These are phyloP conservation scores for Exophiala xenobiotica DNA, from an alignment of 2,329 filamentous ascomycete species.

Conservation along the genomic window DNA sequence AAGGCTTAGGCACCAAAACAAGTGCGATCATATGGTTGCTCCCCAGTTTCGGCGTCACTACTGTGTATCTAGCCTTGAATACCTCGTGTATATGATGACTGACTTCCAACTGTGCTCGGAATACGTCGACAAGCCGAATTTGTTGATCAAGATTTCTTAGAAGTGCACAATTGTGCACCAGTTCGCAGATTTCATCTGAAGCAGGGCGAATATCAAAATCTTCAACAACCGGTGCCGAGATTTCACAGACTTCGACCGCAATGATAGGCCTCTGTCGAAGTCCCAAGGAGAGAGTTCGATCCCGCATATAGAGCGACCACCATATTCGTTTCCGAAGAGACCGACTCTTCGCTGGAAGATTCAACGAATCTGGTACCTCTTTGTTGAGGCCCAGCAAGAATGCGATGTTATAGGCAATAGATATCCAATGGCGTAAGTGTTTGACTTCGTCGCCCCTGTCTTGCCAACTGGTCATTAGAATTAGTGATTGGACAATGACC, in stretches of 20 bases:
- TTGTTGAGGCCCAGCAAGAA: slow-evolving; percentile 94
- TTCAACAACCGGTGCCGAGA: slow-evolving; percentile 35
- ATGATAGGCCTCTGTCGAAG: slow-evolving; percentile 90
- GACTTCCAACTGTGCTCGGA: slow-evolving; percentile 8
- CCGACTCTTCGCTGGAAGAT: slow-evolving; percentile 69
- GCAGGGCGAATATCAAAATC: slow-evolving; percentile 16
- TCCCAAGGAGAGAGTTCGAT: slow-evolving; percentile 83
- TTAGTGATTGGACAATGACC: slow-evolving; percentile 78
- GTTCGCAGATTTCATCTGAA: slow-evolving; percentile 60
- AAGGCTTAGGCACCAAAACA: slow-evolving; percentile 1
- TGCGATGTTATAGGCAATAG: slow-evolving; percentile 86
- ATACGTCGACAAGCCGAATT: slow-evolving; percentile 4
- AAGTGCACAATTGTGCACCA: slow-evolving; percentile 1
- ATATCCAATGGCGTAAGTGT: slow-evolving; percentile 99
- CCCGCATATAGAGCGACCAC: slow-evolving; percentile 96
- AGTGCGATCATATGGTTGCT: slow-evolving; percentile 2
- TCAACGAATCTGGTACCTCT: slow-evolving; percentile 69
- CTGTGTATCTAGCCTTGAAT: slow-evolving; percentile 5
- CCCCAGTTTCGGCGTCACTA: slow-evolving; percentile 6
- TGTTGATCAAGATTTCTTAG: slow-evolving; percentile 14
- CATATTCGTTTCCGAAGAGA: slow-evolving; percentile 90
- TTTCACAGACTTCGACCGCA: slow-evolving; percentile 63
- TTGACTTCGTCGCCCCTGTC: slow-evolving; percentile 96
- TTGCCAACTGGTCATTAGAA: slow-evolving; percentile 96
- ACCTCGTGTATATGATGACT: slow-evolving; percentile 7